Evolutionary conservation across 2,329 filamentous ascomycete species (phyloP), one percentile per base, ranked within the genome.

Genomic region (Apiospora saccharicola): DNA sequence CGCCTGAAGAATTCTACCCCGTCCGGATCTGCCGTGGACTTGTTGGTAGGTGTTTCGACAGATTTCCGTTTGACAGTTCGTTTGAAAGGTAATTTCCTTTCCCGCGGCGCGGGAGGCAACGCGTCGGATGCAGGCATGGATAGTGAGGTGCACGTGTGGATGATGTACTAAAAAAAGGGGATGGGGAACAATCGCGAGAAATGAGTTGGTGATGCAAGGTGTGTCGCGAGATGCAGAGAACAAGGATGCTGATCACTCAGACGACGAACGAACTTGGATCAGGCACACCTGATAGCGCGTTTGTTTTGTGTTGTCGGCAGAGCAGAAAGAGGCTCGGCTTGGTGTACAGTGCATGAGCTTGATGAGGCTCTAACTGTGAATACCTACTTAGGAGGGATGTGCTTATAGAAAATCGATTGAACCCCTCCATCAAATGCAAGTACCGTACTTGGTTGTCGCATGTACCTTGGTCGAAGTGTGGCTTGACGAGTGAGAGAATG

Each of bases 71-170:
- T 78, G 26, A 82, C 85, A 2, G 86, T 87, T 16, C 85, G 85
- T 74, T 88, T 88, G 78, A 88, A 88, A 0, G 86, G 86, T 1
- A 88, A 82, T 76, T 83, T 84, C 71, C 80, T 81, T 75, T 80
- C 83, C 16, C 74, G 72, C 8, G 76, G 73, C 44, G 78, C 70
- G 37, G 46, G 7, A 47, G 46, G 46, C 46, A 19, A 19, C 49
- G 49, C 57, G 57, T 64, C 57, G 57, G 79, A 74, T 22, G 78
- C 75, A 30, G 82, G 75, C 74, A 96, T 95, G 75, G 73, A 96
- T 95, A 93, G 94, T 95, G 84, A 95, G 95, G 85, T 90, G 90
- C 74, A 86, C 87, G 71, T 68, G 68, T 51, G 44, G 34, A 70
- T 47, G 49, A 64, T 22, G 57, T 64, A 64, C 57, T 41, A 61